Base-by-base conservation (phyloP, 2,329 filamentous ascomycete genomes). In the Spiromastix sp. region DNA sequence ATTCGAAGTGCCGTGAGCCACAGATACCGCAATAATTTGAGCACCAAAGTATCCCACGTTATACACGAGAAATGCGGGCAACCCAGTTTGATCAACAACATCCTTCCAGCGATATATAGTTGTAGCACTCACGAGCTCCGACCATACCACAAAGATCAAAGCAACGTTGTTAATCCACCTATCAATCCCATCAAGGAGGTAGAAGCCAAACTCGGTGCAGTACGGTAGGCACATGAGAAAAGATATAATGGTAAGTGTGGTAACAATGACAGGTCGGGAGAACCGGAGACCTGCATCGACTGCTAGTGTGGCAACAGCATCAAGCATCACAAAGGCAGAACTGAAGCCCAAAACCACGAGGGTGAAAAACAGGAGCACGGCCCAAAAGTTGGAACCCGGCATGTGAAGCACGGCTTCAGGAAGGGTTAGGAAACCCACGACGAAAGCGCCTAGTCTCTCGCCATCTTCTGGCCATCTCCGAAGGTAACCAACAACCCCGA, bases 241-340 rank as follows among this genome's bases (percentile, higher is more conserved):
- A 0, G 66, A 73, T 10, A 68, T 11, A 1, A 71, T 30, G 13
- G 66, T 68, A 10, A 74, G 49, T 0, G 39, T 48, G 0, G 69
- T 73, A 24, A 73, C 71, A 6, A 75, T 64, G 22, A 59, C 45
- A 1, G 62, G 64, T 12, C 68, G 60, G 2, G 64, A 67, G 10
- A 55, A 48, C 43, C 66, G 64, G 30, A 65, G 41, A n/a, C 70
- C 68, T 0, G 66, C 61, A 39, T 76, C 72, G 51, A 71, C 66
- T 24, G 69, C 54, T 28, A 74, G 47, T 0, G 72, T 76, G 5
- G 69, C 67, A 4, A 69, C 60, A 4, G 68, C 71, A 43, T 76
- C 72, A 4, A 76, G 53, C 70, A 76, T 73, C 31, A 70, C 71
- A 39, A 75, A 75, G 1, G 72, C 69, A 0, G 71, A 75, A 39